These are phyloP conservation scores for Lactifluus hygrophoroides DNA, from an alignment of 768 basidiomycete species.

Conservation along the genomic window DNA sequence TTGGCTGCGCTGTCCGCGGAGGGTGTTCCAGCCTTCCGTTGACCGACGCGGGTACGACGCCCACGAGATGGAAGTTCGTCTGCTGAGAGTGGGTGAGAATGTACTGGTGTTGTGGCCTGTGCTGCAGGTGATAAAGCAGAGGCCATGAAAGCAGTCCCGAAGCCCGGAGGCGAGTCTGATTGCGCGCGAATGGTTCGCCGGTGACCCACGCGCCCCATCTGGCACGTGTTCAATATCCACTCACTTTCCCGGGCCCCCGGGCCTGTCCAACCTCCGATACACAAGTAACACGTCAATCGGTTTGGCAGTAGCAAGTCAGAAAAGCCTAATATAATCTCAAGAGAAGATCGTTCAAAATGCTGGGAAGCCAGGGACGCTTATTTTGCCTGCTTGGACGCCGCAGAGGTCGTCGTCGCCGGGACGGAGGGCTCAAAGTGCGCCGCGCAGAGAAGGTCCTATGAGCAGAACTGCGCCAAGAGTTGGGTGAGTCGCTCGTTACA, in stretches of 20 bases:
- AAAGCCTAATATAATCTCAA: slow-evolving; percentile 35
- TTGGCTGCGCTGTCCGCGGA: slow-evolving; percentile 14
- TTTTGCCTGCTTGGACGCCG: slow-evolving; percentile 73
- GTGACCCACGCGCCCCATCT: neutral
- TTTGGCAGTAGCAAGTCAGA: slow-evolving; percentile 33
- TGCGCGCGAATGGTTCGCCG: too few species aligned
- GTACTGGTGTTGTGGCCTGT: slow-evolving; percentile 40
- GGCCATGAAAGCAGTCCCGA: slow-evolving; percentile 16
- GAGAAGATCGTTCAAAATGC: slow-evolving; percentile 69
- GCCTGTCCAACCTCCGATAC: too few species aligned
- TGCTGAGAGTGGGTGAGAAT: slow-evolving; percentile 63
- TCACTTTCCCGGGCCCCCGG: too few species aligned
- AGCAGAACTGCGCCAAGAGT: slow-evolving; percentile 73
- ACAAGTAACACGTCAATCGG: too few species aligned
- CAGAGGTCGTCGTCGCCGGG: slow-evolving; percentile 62
- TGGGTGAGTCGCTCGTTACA: slow-evolving; percentile 54
- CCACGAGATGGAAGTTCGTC: slow-evolving; percentile 39
- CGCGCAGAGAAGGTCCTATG: slow-evolving; percentile 50
- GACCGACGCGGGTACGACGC: slow-evolving; percentile 38
- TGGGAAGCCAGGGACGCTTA: slow-evolving; percentile 83
- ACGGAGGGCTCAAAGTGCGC: slow-evolving; percentile 57
- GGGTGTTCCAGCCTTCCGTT: slow-evolving; percentile 26
- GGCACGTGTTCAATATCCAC: neutral
- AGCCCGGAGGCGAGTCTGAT: neutral
- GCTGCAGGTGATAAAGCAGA: slow-evolving; percentile 24